A percentile compares a stretch with the other conserved stretches of the same genome.
Conservation (phyloP, 2,329 filamentous ascomycete genomes). For the Catunica adiposa region DNA sequence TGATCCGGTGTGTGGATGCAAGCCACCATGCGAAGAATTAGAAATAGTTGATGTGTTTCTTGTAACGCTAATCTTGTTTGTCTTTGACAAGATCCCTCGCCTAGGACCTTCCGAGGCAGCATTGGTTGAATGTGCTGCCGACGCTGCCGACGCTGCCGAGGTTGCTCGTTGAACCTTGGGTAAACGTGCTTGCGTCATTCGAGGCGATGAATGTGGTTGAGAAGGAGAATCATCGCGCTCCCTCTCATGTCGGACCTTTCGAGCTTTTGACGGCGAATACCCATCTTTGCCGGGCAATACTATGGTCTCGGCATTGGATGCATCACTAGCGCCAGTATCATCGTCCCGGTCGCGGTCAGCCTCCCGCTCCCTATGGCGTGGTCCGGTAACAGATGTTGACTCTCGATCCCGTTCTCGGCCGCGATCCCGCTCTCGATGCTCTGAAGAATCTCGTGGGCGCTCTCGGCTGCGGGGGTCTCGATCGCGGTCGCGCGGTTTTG, state of each 20-base stretch:
- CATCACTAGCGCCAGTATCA: slow-evolving; percentile 27
- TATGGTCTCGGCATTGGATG: slow-evolving; percentile 58
- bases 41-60: slow-evolving; percentile 1
- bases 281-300: slow-evolving; percentile 50
- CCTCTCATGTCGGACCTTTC: slow-evolving; percentile 50
- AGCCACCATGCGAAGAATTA: neutral
- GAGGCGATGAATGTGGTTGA: neutral
- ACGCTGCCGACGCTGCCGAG: neutral
- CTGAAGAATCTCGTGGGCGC: slow-evolving; percentile 7
- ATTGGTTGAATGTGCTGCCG: slow-evolving; percentile 2
- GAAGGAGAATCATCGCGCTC: slow-evolving; percentile 28
- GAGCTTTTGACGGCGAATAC: slow-evolving; percentile 44
- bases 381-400: neutral
- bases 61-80: slow-evolving; percentile 6
- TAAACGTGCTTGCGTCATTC: neutral
- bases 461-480: neutral
- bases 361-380: slow-evolving; percentile 9
- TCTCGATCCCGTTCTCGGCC: slow-evolving; percentile 4
- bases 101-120: neutral
- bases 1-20: neutral
- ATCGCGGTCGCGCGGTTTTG: neutral
- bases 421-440: slow-evolving; percentile 10
- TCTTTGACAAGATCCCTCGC: slow-evolving; percentile 9
- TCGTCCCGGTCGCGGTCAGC: slow-evolving; percentile 19
- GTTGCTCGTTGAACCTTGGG: neutral